Evolutionary conservation across 257 asterid genomes (phyloP), one percentile per base, ranked within the genome.

Genomic region (Henckelia pumila): DNA sequence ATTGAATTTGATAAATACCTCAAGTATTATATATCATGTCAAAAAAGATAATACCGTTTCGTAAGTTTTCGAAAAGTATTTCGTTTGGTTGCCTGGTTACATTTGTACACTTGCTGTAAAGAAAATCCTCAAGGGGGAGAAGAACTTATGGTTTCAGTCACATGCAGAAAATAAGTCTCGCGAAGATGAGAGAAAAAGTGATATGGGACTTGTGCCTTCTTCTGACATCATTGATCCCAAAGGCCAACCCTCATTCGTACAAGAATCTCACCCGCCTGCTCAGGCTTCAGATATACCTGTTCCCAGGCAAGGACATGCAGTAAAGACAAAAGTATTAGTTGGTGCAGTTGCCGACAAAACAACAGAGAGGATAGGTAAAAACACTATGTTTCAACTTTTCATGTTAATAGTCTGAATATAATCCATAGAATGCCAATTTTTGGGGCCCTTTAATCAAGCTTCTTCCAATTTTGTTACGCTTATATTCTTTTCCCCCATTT

Each of bases 121-220:
- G 26, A 16, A 3, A 8, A 9, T 64, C 11, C 33, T 16, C 0
- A 47, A 24, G 52, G 56, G 56, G 23, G 40, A 62, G 19, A 62
- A 68, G 44, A 29, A 61, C 67, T 73, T 73, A 60, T 63, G 58
- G 67, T 56, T 67, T 59, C 33, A 68, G 71, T 44, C 52, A 55
- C 70, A 20, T 71, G 85, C 82, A 84, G 90, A 80, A 66, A 73
- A 47, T 65, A 66, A 56, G 63, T 14, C 5, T 59, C 73, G 64
- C 20, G 58, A 50, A 56, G 70, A 66, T 64, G 68, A 22, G 61
- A 73, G 20, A 63, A 37, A 61, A 64, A 49, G 37, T 29, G 68
- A 67, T 67, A 26, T 28, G 59, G 69, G 65, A 64, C 67, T 25
- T 57, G 1, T 35, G 23, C 73, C 76, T 0, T 79, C 76, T n/a